A percentile compares a stretch with the other conserved stretches of the same genome.
Evolutionary conservation across 305 asterid genomes (phyloP).

Genomic region (Fraxinus sp.): DNA sequence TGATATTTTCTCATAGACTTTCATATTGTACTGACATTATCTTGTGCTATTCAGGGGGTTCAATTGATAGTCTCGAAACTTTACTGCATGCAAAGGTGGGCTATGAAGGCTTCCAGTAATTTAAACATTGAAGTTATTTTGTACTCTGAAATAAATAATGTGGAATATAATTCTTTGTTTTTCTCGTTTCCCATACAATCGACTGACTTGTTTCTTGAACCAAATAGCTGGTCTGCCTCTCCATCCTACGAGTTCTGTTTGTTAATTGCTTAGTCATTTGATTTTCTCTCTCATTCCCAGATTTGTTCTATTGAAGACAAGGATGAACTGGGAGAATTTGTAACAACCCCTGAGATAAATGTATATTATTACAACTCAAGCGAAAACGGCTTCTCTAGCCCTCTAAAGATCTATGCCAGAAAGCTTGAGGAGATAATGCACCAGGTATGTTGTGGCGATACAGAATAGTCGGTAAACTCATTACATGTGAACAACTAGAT

Average conservation of each 20-base stretch:
- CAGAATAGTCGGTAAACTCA: slow-evolving; percentile 21
- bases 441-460: slow-evolving; percentile 55
- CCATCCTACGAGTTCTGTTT: neutral
- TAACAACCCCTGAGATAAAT: slow-evolving; percentile 69
- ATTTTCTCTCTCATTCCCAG: slow-evolving; percentile 35
- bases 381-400: slow-evolving; percentile 33
- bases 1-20: slow-evolving; percentile 19
- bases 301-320: slow-evolving; percentile 82
- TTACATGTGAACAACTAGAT: slow-evolving; percentile 18
- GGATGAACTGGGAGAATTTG: slow-evolving; percentile 65
- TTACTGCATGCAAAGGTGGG: slow-evolving; percentile 84
- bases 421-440: slow-evolving; percentile 74
- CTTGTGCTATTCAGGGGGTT: slow-evolving; percentile 61
- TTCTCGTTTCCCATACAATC: neutral
- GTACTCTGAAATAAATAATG: neutral
- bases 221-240: neutral
- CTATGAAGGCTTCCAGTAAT: slow-evolving; percentile 22
- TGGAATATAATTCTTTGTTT: neutral
- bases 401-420: slow-evolving; percentile 30
- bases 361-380: slow-evolving; percentile 59
- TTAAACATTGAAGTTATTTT: slow-evolving; percentile 17
- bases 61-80: slow-evolving; percentile 82
- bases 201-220: neutral
- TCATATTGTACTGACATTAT: slow-evolving; percentile 18
- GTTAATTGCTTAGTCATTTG: slow-evolving; percentile 12